Base-by-base conservation (phyloP, 1,284 basidiomycete species). In the Kwoniella shivajii region DNA sequence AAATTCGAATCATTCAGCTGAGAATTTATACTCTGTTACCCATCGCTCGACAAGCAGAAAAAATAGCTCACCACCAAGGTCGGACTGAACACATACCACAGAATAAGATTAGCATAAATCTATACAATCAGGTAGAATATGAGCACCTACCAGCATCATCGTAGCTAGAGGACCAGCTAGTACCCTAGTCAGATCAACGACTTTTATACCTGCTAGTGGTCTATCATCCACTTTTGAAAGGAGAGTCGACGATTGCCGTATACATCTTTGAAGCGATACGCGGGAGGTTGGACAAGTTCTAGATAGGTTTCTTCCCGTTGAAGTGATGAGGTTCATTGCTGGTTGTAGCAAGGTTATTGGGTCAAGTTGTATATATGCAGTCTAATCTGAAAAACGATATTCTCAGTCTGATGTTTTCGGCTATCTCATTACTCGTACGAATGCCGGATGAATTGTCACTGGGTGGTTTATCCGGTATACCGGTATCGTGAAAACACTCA, bases 101-200 rank as follows among this genome's bases (percentile, higher is more conserved):
- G 16, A n/a, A 29, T 22, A n/a, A 29, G 4, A 48, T 38, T 14
- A 49, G 38, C 27, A 4, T 5, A 1, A 38, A 33, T 14, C 13
- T 33, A n/a, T n/a, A n/a, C n/a, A n/a, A n/a, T n/a, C n/a, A n/a
- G n/a, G n/a, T n/a, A 11, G 37, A 6, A 27, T 43, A 6, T 33
- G 18, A 18, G 37, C n/a, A 60, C 61, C 92, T 90, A 31, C 91
- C 18, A 94, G 82, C 58, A 93, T 82, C 91, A 95, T 92, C 2
- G 93, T 92, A 30, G 87, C 85, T 7, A 88, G 90, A 10, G 92
- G 92, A 0, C 92, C 93, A 24, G 92, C 93, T 42, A 96, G 81
- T 1, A 96, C 88, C 36, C 92, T 84, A 13, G 92, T 92, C 52
- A 95, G 80, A 76, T 96, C 92, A n/a, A 96, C 82, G 36, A 96